These are phyloP conservation scores for Lactarius psammicola DNA, from an alignment of 768 basidiomycete species.

Conservation along the genomic window DNA sequence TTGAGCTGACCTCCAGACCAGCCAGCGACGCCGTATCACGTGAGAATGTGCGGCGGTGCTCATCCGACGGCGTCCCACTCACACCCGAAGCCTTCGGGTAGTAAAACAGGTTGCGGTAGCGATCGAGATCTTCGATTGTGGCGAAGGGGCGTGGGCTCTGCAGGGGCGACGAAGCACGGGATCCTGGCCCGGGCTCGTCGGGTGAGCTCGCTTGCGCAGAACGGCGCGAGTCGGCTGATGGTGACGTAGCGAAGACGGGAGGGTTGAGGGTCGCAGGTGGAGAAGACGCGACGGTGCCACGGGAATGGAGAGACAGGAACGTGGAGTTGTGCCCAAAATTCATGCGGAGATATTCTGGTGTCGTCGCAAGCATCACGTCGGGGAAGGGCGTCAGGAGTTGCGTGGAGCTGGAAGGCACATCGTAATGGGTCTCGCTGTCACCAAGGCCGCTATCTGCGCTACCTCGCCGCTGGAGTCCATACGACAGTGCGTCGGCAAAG, in stretches of 20 bases:
- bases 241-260: conserved; percentile 31
- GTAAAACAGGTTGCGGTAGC: conserved; percentile 74
- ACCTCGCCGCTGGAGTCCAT: conserved; percentile 38
- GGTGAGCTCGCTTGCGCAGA: conserved; percentile 13
- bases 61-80: conserved; percentile 26
- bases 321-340: neutral
- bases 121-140: conserved; percentile 64
- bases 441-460: conserved; percentile 49
- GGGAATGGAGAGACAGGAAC: conserved; percentile 20
- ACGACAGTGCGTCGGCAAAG: conserved; percentile 61
- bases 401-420: neutral
- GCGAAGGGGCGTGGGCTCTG: conserved; percentile 54
- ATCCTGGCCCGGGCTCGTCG: conserved; percentile 30
- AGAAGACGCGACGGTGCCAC: conserved; percentile 34
- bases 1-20: conserved; percentile 32
- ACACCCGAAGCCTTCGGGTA: conserved; percentile 38
- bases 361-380: neutral
- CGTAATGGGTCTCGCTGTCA: conserved; percentile 42
- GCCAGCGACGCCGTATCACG: conserved; percentile 31
- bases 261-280: conserved; percentile 32
- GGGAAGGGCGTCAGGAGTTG: conserved; percentile 23
- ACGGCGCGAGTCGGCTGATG: conserved; percentile 13
- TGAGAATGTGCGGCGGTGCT: conserved; percentile 18
- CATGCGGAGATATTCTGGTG: neutral
- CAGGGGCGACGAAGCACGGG: conserved; percentile 40